Percentiles rank a stretch among this genome's conserved stretches.
Evolutionary conservation across 768 basidiomycete species (phyloP).

Genomic region (Fibroporia radiculosa): DNA sequence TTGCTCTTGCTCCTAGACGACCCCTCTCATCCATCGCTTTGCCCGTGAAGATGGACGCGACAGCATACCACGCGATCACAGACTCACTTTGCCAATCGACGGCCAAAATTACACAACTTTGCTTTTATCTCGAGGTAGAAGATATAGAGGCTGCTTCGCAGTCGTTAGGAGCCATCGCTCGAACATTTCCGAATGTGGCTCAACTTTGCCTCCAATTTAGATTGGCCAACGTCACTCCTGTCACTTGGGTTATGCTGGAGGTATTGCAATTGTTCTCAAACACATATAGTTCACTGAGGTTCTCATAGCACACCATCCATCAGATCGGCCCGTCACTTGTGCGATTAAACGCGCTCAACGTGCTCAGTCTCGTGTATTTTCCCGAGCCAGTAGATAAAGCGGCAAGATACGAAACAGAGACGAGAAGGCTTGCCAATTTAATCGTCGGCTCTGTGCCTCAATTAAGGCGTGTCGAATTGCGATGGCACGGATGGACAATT

Average conservation of each 20-base stretch:
- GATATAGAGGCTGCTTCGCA: background rate
- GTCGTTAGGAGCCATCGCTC: background rate
- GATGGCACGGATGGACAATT: constrained; percentile 17
- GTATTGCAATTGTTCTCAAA: constrained; percentile 1
- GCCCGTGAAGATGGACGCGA: background rate
- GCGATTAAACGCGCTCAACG: constrained; percentile 7
- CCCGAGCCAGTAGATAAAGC: constrained; percentile 14
- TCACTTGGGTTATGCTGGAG: constrained; percentile 2
- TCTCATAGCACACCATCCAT: constrained; percentile 10
- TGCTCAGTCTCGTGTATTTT: constrained; percentile 13
- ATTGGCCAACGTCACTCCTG: background rate
- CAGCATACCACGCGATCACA: background rate
- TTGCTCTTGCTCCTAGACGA: constrained; percentile 3
- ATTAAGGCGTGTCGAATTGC: constrained; percentile 14
- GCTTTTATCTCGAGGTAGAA: constrained; percentile 5
- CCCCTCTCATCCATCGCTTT: constrained; percentile 7
- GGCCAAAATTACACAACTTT: constrained; percentile 1
- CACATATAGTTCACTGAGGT: background rate
- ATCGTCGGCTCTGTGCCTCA: constrained; percentile 1
- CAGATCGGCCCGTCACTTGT: constrained; percentile 11
- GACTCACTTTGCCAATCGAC: background rate
- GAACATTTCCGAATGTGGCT: background rate
- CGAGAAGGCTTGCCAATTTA: constrained; percentile 7
- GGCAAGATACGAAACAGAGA: constrained; percentile 4
- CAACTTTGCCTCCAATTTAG: constrained; percentile 2